A percentile compares a stretch with the other conserved stretches of the same genome.
Conservation (phyloP, 192 early-diverging fungal species). For the Backusella parvicylindrica region DNA sequence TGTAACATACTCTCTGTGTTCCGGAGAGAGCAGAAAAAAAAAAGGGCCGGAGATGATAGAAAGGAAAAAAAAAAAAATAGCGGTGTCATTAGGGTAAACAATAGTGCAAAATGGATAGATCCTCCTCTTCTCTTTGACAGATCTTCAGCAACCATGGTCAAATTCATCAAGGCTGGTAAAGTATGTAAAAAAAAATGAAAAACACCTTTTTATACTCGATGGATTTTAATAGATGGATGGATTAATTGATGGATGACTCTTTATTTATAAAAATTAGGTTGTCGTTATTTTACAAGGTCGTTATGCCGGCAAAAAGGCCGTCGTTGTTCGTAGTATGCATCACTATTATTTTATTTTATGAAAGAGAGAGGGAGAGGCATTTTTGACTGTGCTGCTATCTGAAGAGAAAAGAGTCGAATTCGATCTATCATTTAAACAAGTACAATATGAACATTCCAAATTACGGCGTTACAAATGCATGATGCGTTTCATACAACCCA, state of each 20-base stretch:
- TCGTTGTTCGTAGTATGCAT: conserved; percentile 85
- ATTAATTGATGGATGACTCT: conserved; percentile 3
- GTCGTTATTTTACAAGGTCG: conserved; percentile 98
- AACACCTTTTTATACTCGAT: conserved; percentile 26
- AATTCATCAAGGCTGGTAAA: conserved; percentile 59
- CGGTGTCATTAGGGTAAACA: background rate
- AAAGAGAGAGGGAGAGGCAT: conserved; percentile 24
- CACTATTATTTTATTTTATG: conserved; percentile 25
- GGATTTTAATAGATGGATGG: conserved; percentile 2
- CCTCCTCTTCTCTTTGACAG: conserved; percentile 17
- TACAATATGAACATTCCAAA: background rate
- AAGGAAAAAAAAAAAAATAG: background rate
- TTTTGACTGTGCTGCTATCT: conserved; percentile 1
- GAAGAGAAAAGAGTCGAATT: background rate
- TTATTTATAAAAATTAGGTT: conserved; percentile 56
- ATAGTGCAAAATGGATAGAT: background rate
- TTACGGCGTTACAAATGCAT: no score
- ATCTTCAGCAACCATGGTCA: conserved; percentile 40
- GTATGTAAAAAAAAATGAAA: conserved; percentile 33
- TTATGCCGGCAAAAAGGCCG: conserved; percentile 99
- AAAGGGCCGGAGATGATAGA: background rate
- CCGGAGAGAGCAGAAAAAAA: background rate
- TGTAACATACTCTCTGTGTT: background rate
- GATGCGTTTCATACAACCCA: background rate
- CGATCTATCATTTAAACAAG: background rate